A percentile compares a stretch with the other conserved stretches of the same genome.
Conservation (phyloP, 495 filamentous ascomycete species). For the Sabuloglossum arenarium region DNA sequence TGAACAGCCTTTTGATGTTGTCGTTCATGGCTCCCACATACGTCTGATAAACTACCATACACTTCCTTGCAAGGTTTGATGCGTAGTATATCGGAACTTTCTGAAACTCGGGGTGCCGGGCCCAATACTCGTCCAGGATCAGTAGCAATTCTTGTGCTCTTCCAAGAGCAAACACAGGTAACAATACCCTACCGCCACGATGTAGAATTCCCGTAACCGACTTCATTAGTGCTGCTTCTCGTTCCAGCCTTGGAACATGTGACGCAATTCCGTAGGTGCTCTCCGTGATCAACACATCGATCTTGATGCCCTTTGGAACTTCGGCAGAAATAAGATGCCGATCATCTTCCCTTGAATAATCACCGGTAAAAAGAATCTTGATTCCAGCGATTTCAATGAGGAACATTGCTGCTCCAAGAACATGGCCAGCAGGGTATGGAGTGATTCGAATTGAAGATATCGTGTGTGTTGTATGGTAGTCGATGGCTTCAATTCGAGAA, state of each 20-base stretch:
- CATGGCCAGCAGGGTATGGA: slow-evolving; percentile 89
- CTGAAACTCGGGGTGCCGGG: slow-evolving; percentile 62
- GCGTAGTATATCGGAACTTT: slow-evolving; percentile 93
- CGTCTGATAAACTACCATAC: slow-evolving; percentile 97
- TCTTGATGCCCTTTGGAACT: slow-evolving; percentile 63
- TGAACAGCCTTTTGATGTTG: slow-evolving; percentile 82
- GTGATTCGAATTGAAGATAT: slow-evolving; percentile 93
- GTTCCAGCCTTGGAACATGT: slow-evolving; percentile 70
- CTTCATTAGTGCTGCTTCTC: slow-evolving; percentile 87
- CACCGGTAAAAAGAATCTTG: slow-evolving; percentile 90
- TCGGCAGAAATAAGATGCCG: slow-evolving; percentile 83
- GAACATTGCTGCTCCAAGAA: slow-evolving; percentile 97
- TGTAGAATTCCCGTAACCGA: slow-evolving; percentile 75
- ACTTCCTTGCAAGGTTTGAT: slow-evolving; percentile 78
- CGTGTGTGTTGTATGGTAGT: slow-evolving; percentile 93
- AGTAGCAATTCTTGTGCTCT: slow-evolving; percentile 83
- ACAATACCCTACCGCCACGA: slow-evolving; percentile 74
- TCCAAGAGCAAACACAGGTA: slow-evolving; percentile 91
- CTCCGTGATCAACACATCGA: slow-evolving; percentile 93
- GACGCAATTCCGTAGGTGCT: slow-evolving; percentile 89
- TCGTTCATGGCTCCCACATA: slow-evolving; percentile 97
- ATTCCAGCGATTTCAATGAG: slow-evolving; percentile 88
- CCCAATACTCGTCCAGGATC: slow-evolving; percentile 95
- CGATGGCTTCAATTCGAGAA: slow-evolving; percentile 84
- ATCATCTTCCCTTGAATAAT: slow-evolving; percentile 88